A percentile compares a stretch with the other conserved stretches of the same genome.
These are phyloP conservation scores for Phylloporus scabripes DNA, from an alignment of 768 basidiomycete species.

Conservation along the genomic window DNA sequence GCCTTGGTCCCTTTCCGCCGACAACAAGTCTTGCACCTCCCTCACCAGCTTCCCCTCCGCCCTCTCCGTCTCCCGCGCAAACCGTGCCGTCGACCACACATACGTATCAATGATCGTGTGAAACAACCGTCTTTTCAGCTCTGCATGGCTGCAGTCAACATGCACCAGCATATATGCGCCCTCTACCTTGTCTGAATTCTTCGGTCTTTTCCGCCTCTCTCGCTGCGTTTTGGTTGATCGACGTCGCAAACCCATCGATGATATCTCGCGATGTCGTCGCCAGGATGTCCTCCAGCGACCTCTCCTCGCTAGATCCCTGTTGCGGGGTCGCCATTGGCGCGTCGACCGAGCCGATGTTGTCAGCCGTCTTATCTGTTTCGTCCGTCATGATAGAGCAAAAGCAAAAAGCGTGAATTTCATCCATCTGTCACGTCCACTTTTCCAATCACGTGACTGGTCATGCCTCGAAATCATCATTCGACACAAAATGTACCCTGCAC, in stretches of 20 bases:
- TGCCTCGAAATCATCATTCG: conserved; percentile 16
- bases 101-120: conserved; percentile 11
- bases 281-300: conserved; percentile 22
- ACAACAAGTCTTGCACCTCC: conserved; percentile 17
- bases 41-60: conserved; percentile 10
- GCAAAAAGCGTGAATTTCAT: neutral
- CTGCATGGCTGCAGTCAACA: conserved; percentile 12
- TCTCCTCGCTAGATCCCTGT: neutral
- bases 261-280: conserved; percentile 13
- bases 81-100: conserved; percentile 26
- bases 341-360: neutral
- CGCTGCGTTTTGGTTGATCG: conserved; percentile 12
- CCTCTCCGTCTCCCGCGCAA: conserved; percentile 13
- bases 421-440: conserved; percentile 8
- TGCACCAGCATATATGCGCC: conserved; percentile 23
- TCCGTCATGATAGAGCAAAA: conserved; percentile 12
- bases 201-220: conserved; percentile 17
- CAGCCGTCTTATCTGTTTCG: conserved; percentile 3
- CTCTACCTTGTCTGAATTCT: conserved; percentile 22
- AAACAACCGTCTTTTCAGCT: conserved; percentile 21
- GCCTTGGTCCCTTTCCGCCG: conserved; percentile 29
- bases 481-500: conserved; percentile 9
- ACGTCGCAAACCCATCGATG: conserved; percentile 16
- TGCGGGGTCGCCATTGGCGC: conserved; percentile 2
- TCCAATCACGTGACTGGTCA: conserved; percentile 27